Evolutionary conservation across 2,329 filamentous ascomycete genomes (phyloP), one percentile per base, ranked within the genome.

Genomic region (Botrytis aclada): DNA sequence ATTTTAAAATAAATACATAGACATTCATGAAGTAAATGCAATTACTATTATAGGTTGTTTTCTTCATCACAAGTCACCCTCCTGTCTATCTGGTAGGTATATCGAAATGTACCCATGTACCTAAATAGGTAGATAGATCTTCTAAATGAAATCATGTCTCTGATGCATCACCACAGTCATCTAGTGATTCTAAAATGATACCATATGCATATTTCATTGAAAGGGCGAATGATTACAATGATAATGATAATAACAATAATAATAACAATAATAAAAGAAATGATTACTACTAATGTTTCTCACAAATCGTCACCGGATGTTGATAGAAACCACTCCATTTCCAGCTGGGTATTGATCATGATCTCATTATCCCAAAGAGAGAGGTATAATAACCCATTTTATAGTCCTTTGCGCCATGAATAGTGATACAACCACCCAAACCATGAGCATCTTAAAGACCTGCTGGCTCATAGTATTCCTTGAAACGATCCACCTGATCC

Each of bases 391-490:
- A 43, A 61, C 20, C 29, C 54, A 25, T 69, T 43, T 37, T 61
- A 43, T 45, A 43, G 32, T 18, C 69, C 58, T 34, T 70, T 70
- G 41, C 69, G 43, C 69, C 69, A 29, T 41, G 2, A 34, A 60
- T 61, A 61, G 34, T 37, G 39, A 60, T 61, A 34, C 39, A 69
- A 18, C 54, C n/a, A 60, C 43, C 65, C 56, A 62, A 62, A 62
- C 12, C 32, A 32, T 12, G 61, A 4, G 9, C 12, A 32, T 1
- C n/a, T 41, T 45, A 72, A 61, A 76, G 66, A 10, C 76, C 73
- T 70, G 75, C 73, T 32, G 86, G 86, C 76, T 83, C 82, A 78
- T 92, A 95, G 79, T 95, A 96, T 75, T 91, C 90, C 79, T 84
- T 87, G 77, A 96, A 95, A 25, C 87, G 81, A 78, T 85, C 83